Conservation (phyloP, 176 grass and related monocot species). For the Typha latifolia region DNA sequence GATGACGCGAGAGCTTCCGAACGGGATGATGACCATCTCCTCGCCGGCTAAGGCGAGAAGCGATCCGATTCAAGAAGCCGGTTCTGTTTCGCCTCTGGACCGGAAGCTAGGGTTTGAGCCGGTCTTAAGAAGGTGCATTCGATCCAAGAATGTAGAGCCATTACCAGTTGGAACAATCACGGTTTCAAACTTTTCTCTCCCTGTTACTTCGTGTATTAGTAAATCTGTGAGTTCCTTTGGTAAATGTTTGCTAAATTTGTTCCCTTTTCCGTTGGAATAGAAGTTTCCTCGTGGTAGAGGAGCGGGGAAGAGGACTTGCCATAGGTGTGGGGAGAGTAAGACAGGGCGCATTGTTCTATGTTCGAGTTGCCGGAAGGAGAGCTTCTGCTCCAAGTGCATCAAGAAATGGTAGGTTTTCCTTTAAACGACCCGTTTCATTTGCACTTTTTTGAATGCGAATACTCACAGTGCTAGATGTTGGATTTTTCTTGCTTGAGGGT, state of each 20-base stretch:
- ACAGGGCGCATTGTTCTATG: slow-evolving; percentile 43
- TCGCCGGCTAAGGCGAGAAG: slow-evolving; percentile 30
- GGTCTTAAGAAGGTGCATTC: slow-evolving; percentile 42
- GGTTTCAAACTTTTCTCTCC: slow-evolving; percentile 25
- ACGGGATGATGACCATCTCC: slow-evolving; percentile 96
- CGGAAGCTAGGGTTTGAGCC: slow-evolving; percentile 75
- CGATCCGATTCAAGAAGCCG: background rate
- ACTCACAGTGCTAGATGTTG: too few species aligned
- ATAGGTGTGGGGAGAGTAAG: slow-evolving; percentile 57
- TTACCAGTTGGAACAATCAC: slow-evolving; percentile 69
- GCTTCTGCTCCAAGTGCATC: slow-evolving; percentile 81
- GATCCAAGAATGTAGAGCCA: slow-evolving; percentile 90
- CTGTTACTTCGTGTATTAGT: slow-evolving; percentile 4
- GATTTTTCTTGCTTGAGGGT: too few species aligned
- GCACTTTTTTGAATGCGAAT: background rate
- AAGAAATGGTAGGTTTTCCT: slow-evolving; percentile 49
- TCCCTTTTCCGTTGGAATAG: background rate
- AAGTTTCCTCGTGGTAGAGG: slow-evolving; percentile 15
- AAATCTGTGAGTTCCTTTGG: background rate
- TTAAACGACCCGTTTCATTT: background rate
- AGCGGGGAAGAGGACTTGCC: slow-evolving; percentile 48
- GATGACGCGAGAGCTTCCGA: slow-evolving; percentile 68
- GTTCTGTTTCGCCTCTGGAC: slow-evolving; percentile 20
- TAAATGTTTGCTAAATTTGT: background rate
- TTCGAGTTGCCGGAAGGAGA: slow-evolving; percentile 45